Conservation (phyloP, 495 filamentous ascomycete species). For the Letharia lupina region DNA sequence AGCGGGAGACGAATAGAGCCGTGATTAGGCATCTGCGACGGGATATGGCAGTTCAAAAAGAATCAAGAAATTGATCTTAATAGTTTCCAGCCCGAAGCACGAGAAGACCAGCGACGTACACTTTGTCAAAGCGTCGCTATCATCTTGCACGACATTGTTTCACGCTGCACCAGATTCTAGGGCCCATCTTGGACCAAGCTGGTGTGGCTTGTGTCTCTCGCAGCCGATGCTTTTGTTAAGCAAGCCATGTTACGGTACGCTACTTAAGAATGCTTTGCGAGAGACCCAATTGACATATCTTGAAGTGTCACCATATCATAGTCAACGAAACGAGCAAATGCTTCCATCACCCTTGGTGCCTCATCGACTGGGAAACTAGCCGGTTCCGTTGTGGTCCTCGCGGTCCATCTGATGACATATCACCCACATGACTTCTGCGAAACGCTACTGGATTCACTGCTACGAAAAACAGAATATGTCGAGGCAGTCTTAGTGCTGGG, state of each 20-base stretch:
- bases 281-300: neutral
- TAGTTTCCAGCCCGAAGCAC: neutral
- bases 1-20: slow-evolving; percentile 44
- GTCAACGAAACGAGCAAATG: neutral
- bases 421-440: neutral
- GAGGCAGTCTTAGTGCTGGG: neutral
- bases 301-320: neutral
- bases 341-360: neutral
- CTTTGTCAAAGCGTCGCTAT: neutral
- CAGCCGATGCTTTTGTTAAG: no score
- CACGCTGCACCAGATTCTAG: no score
- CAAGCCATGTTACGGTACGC: no score
- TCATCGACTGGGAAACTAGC: slow-evolving; percentile 1
- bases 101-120: neutral
- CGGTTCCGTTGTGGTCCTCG: neutral
- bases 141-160: no score
- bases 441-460: neutral
- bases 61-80: neutral
- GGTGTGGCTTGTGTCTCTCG: no score
- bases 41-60: slow-evolving; percentile 20
- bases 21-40: slow-evolving; percentile 31
- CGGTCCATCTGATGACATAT: neutral
- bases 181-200: no score
- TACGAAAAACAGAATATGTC: neutral
- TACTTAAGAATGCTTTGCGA: neutral